A percentile compares a stretch with the other conserved stretches of the same genome.
Evolutionary conservation across 176 grass and related monocot genomes (phyloP).

Genomic region (Cenchrus fungigraminus): DNA sequence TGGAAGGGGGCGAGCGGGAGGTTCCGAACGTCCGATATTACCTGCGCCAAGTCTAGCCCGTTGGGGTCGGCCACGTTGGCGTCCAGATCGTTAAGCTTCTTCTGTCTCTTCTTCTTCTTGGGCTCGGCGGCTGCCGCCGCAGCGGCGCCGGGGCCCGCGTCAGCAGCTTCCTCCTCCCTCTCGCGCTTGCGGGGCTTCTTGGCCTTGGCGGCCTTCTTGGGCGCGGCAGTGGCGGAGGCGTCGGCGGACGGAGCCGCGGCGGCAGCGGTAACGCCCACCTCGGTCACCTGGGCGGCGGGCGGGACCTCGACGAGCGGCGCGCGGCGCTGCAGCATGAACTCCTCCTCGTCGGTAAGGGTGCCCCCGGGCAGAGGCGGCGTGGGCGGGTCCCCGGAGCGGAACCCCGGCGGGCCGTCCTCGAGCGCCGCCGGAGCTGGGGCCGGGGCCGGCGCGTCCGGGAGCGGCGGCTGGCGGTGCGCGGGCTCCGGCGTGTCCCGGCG

Average conservation of each 20-base stretch:
- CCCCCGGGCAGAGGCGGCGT: constrained; percentile 39
- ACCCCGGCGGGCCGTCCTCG: constrained; percentile 50
- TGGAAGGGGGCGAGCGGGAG: constrained; percentile 70
- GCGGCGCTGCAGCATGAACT: constrained; percentile 58
- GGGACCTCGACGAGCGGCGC: not conserved
- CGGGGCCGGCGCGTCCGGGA: constrained; percentile 43
- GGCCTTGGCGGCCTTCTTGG: constrained; percentile 40
- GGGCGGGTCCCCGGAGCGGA: constrained; percentile 24
- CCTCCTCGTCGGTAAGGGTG: constrained; percentile 26
- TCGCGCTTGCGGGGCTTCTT: constrained; percentile 67
- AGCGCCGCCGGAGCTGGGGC: not conserved
- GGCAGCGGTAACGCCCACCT: not conserved
- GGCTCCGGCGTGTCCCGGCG: constrained; percentile 57
- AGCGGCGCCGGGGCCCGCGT: not conserved
- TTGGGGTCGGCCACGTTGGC: constrained; percentile 10
- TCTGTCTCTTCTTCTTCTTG: constrained; percentile 74
- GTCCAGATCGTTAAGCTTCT: constrained; percentile 39
- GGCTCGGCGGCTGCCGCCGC: constrained; percentile 18
- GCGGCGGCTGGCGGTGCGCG: not conserved
- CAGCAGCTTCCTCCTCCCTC: constrained; percentile 47
- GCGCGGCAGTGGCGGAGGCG: not conserved
- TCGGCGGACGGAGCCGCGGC: not conserved
- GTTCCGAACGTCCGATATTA: constrained; percentile 68
- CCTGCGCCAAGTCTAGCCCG: constrained; percentile 54
- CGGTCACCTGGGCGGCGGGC: not conserved